Base-by-base conservation (phyloP, 352 stramenopile genomes). In the Globisporangium spinosum region DNA sequence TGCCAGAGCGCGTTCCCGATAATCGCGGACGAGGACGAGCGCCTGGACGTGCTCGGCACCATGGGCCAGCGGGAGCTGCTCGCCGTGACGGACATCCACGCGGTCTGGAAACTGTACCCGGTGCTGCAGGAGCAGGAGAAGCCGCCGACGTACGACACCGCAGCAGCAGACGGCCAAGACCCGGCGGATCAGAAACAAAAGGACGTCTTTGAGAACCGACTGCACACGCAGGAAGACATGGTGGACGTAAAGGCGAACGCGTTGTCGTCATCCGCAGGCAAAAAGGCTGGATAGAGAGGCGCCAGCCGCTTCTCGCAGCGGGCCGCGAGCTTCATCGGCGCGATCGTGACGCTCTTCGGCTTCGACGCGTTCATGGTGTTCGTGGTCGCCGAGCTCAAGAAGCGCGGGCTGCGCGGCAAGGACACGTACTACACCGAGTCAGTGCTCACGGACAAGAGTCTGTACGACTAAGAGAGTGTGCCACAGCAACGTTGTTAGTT, bases 41-140 rank as follows among this genome's bases (percentile, higher is more conserved):
- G 87, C 20, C 59, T 82, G 5, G 71, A 64, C 34, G 80, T 93
- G 57, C 80, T 94, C 65, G 73, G 66, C 10, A 70, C 71, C 35
- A 95, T 95, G 85, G 84, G 87, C 0, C 85, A 95, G 71, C 85
- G 87, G 38, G 81, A 91, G 45, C 64, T 85, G 34, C 74, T 95
- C 65, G 80, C 84, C 10, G 77, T 82, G 10, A 86, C 78, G 22
- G 87, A 94, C 58, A 86, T 94, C 68, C 83, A 93, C 62, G 82
- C 82, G 6, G 81, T 94, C 17, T 93, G 84, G 85, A 68, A 67
- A 1, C 65, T 95, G 9, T 94, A 95, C 65, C 87, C 87, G 43
- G 60, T 56, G 23, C 75, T 94, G 17, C 84, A 85, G 53, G 55
- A 69, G n/a, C 70, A 82, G n/a, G 53, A 70, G 27, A 66, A 54